These are phyloP conservation scores for Angophora floribunda DNA, from an alignment of 345 rosid species.

Conservation along the genomic window DNA sequence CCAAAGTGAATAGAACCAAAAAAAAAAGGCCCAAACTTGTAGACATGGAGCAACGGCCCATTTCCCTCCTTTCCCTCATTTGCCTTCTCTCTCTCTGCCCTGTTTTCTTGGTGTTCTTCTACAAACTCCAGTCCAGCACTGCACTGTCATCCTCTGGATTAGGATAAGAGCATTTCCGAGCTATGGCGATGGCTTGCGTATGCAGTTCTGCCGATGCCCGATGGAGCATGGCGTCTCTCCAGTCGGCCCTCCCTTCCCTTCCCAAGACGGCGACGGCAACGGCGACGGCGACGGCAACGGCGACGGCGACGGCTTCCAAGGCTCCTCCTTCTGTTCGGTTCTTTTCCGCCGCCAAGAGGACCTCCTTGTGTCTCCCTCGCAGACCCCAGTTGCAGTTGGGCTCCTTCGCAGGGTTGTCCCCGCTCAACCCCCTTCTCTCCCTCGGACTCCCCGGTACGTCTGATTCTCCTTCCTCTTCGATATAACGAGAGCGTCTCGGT, in stretches of 20 bases:
- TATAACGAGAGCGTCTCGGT: not conserved
- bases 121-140: not conserved
- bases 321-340: slow-evolving; percentile 20
- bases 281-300: not conserved
- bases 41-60: not conserved
- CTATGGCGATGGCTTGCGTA: slow-evolving; percentile 20
- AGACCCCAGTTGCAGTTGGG: slow-evolving; percentile 10
- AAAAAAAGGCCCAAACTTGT: not conserved
- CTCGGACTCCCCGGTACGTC: slow-evolving; percentile 41
- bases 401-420: slow-evolving; percentile 44
- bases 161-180: not conserved
- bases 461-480: not conserved
- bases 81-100: not conserved
- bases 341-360: slow-evolving; percentile 10
- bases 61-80: not conserved
- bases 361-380: slow-evolving; percentile 11
- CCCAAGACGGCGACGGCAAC: not conserved
- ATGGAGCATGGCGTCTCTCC: slow-evolving; percentile 67
- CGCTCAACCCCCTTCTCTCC: slow-evolving; percentile 40
- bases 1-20: not conserved
- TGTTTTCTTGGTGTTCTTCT: not conserved
- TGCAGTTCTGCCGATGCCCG: slow-evolving; percentile 12
- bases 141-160: not conserved
- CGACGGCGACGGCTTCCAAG: not conserved
- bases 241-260: slow-evolving; percentile 55